Percentiles rank a stretch among this genome's conserved stretches.
Evolutionary conservation across 106 monocot genomes (phyloP).

Genomic region (Narthecium ossifragum): DNA sequence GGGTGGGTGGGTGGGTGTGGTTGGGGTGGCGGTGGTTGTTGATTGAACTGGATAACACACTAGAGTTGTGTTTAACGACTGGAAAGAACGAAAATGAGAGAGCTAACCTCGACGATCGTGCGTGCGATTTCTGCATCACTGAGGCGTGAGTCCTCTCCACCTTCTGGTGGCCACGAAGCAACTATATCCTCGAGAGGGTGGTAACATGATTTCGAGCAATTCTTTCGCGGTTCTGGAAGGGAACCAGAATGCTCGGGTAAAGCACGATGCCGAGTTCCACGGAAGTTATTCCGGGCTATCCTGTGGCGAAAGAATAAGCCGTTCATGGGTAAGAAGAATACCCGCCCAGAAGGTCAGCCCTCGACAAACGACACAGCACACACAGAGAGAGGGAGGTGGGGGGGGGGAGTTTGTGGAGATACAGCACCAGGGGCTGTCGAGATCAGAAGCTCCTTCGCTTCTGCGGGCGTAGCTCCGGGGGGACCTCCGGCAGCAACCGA

Average conservation of each 20-base stretch:
- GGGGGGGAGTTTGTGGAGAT: background rate
- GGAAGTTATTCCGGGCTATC: background rate
- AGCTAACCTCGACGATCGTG: constrained; percentile 44
- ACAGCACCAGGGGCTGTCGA: background rate
- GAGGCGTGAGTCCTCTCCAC: constrained; percentile 15
- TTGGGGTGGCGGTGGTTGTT: background rate
- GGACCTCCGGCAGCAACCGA: background rate
- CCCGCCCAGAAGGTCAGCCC: background rate
- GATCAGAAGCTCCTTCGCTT: background rate
- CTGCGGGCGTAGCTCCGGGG: background rate
- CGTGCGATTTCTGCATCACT: constrained; percentile 49
- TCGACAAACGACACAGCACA: background rate
- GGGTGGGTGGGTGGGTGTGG: background rate
- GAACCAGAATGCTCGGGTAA: background rate
- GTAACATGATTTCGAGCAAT: constrained; percentile 15
- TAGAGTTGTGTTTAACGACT: background rate
- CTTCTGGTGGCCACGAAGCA: constrained; percentile 3
- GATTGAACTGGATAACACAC: background rate
- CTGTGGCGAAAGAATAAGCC: background rate
- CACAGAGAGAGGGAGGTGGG: background rate
- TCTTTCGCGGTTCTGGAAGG: constrained; percentile 10
- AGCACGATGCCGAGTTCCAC: background rate
- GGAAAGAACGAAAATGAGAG: background rate
- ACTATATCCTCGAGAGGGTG: constrained; percentile 46
- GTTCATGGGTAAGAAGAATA: background rate